phyloP scores from a whole-genome alignment of 176 grass and related monocot genomes.

The Avena insularis region DNA sequence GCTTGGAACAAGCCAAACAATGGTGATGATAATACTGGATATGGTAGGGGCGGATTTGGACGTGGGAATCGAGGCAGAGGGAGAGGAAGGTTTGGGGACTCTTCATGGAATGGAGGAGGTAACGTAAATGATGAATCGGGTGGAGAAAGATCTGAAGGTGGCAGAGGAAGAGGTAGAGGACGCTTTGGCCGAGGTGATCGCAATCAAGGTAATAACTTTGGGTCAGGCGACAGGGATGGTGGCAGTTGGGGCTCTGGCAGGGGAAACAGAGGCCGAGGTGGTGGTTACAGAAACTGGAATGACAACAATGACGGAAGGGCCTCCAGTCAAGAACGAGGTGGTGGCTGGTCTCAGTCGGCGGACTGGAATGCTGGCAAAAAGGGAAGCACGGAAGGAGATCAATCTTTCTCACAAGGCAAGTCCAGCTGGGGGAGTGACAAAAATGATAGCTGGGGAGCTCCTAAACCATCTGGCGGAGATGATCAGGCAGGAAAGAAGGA shows the following conservation, averaged over 20 bases:
- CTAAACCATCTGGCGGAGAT: slow-evolving; percentile 37
- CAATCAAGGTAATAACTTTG: slow-evolving; percentile 36
- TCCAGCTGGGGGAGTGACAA: slow-evolving; percentile 44
- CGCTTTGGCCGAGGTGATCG: slow-evolving; percentile 43
- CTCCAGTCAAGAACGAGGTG: slow-evolving; percentile 23
- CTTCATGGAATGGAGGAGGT: slow-evolving; percentile 48
- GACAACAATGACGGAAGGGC: slow-evolving; percentile 33
- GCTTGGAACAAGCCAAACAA: slow-evolving; percentile 51
- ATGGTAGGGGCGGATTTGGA: slow-evolving; percentile 50
- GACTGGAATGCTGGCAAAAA: slow-evolving; percentile 45
- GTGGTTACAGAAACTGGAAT: slow-evolving; percentile 46
- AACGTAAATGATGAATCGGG: slow-evolving; percentile 44
- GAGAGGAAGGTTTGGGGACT: slow-evolving; percentile 50
- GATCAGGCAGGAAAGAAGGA: slow-evolving; percentile 41
- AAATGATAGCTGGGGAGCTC: slow-evolving; percentile 41
- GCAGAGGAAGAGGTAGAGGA: slow-evolving; percentile 58
- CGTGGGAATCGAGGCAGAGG: slow-evolving; percentile 49
- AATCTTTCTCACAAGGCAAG: slow-evolving; percentile 38
- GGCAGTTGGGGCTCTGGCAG: slow-evolving; percentile 49
- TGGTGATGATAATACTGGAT: slow-evolving; percentile 49
- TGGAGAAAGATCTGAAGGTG: slow-evolving; percentile 38
- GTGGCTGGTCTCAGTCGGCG: slow-evolving; percentile 46
- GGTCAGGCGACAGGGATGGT: slow-evolving; percentile 43
- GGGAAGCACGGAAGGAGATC: slow-evolving; percentile 24
- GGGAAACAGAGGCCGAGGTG: slow-evolving; percentile 34